Base-by-base conservation (phyloP, 2,329 filamentous ascomycete species). In the Calonectria hawksworthii region DNA sequence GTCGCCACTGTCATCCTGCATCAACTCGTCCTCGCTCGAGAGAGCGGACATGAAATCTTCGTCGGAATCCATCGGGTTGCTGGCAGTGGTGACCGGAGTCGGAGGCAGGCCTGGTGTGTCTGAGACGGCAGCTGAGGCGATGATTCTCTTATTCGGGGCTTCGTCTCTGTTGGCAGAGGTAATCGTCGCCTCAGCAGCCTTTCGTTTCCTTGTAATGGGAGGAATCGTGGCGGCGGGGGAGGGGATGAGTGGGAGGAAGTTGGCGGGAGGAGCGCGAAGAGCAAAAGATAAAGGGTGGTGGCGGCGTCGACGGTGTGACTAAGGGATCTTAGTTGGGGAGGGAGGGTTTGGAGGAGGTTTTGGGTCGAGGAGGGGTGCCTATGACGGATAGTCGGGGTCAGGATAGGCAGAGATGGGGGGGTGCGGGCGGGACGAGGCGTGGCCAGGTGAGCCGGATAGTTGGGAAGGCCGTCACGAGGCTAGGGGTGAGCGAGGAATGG, bases 31-130 rank as follows among this genome's bases (percentile, higher is more conserved):
- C 52, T 93, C 93, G 78, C 82, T 98, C 52, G 95, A 96, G 80
- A 93, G 89, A 83, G 93, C 92, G 80, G 94, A 98, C 91, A 97
- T 94, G 85, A 96, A 96, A 75, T 98, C 96, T 82, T 98, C 96
- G 81, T 99, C 96, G 11, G 96, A 98, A 87, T 98, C 96, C 96
- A 98, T 98, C 77, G 88, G 91, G 84, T 88, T 87, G 67, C 86
- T 89, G 28, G 83, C 83, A n/a, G 84, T 87, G 64, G 91, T 93
- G 74, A 90, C 85, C 34, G 91, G 90, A 7, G 91, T 91, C 21
- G 90, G 90, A 28, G 92, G 92, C 51, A 91, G 90, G 54, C 87
- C 86, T 72, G 77, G 78, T 36, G 79, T 79, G 41, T 79, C 80
- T 59, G 79, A 76, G 47, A 77, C 74, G 84, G 86, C 86, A 81